Conservation (phyloP, 768 basidiomycete genomes). For the Amanita jacksonii region DNA sequence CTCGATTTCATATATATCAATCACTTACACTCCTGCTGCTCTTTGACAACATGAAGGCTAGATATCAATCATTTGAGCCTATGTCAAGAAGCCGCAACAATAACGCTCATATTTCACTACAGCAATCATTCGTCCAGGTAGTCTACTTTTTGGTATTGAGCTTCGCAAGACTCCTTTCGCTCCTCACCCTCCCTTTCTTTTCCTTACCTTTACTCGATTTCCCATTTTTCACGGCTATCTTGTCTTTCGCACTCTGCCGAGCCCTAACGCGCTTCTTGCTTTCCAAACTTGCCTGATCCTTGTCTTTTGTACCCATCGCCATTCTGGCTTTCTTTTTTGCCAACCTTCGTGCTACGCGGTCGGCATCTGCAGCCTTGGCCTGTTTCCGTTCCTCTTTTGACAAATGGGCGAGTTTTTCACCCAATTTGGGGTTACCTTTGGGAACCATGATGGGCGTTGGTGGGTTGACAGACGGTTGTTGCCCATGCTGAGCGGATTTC, state of each 20-base stretch:
- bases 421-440: slow-evolving; percentile 77
- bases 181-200: slow-evolving; percentile 32
- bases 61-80: too few relatives aligned
- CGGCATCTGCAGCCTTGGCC: slow-evolving; percentile 68
- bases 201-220: slow-evolving; percentile 28
- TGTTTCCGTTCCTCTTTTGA: slow-evolving; percentile 83
- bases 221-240: too few relatives aligned
- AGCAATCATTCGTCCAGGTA: background rate
- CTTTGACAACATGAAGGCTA: too few relatives aligned
- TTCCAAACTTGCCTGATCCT: slow-evolving; percentile 22
- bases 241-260: slow-evolving; percentile 27
- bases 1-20: too few relatives aligned
- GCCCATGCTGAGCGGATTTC: slow-evolving; percentile 11
- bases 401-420: slow-evolving; percentile 65
- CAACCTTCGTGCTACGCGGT: slow-evolving; percentile 72
- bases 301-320: slow-evolving; percentile 27
- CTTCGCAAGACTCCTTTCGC: slow-evolving; percentile 41
- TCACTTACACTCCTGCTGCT: too few relatives aligned
- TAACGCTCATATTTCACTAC: background rate
- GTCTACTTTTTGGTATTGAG: slow-evolving; percentile 49
- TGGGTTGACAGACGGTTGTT: slow-evolving; percentile 8
- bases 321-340: slow-evolving; percentile 83
- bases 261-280: slow-evolving; percentile 38
- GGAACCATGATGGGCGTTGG: slow-evolving; percentile 32
- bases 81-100: too few relatives aligned